A percentile compares a stretch with the other conserved stretches of the same genome.
phyloP scores from a whole-genome alignment of 768 basidiomycete genomes.

The Tulasnella sp. region DNA sequence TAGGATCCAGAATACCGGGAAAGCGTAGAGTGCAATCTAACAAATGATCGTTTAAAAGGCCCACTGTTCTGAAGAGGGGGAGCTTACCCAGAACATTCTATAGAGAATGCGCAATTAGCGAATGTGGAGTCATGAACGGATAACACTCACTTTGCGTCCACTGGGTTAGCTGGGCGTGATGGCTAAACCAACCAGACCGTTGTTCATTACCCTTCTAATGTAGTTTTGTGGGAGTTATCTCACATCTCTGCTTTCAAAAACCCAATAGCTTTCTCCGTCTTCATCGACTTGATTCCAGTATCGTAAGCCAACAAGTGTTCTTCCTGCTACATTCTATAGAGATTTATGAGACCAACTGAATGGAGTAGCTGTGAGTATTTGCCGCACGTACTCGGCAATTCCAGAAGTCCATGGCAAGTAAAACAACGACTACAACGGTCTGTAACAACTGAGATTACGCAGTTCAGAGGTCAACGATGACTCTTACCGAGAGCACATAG shows the following conservation, averaged over 20 bases:
- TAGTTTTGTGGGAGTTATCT: constrained; percentile 23
- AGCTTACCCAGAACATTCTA: constrained; percentile 86
- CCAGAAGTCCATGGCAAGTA: constrained; percentile 98
- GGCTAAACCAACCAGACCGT: constrained; percentile 48
- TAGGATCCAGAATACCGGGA: constrained; percentile 77
- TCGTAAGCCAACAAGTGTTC: constrained; percentile 84
- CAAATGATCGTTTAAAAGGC: constrained; percentile 13
- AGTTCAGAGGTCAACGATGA: not conserved
- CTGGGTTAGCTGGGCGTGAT: constrained; percentile 72
- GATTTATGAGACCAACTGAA: not conserved
- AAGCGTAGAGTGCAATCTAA: constrained; percentile 77
- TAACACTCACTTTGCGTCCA: constrained; percentile 62
- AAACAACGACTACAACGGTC: constrained; percentile 85
- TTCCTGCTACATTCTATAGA: constrained; percentile 79
- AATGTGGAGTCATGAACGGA: constrained; percentile 3
- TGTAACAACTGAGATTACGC: constrained; percentile 21
- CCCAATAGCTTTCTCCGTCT: constrained; percentile 93
- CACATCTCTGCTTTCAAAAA: constrained; percentile 94
- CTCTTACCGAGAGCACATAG: constrained; percentile 81
- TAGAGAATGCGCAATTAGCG: not conserved
- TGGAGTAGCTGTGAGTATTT: constrained; percentile 7
- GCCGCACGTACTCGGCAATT: constrained; percentile 66
- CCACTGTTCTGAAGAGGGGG: constrained; percentile 19
- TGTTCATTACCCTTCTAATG: constrained; percentile 2
- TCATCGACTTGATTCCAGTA: constrained; percentile 99